Conservation (phyloP, 1,139 yeast genomes). For the Taphrina pruni region DNA sequence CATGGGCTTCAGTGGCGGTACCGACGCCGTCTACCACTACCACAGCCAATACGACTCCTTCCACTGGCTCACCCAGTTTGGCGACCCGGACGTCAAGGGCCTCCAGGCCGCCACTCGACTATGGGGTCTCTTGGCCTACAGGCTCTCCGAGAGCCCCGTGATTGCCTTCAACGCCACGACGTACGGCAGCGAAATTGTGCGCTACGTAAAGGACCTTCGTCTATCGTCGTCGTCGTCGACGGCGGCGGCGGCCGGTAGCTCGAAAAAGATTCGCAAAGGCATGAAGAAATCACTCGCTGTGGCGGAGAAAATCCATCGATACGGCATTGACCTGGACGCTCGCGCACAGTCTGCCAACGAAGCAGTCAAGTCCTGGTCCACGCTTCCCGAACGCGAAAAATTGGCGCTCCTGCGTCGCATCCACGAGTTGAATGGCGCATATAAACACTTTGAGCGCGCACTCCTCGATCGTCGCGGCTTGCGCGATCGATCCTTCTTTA, state of each 20-base stretch:
- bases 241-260: neutral
- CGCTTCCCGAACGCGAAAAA: slow-evolving; percentile 10
- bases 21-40: slow-evolving; percentile 67
- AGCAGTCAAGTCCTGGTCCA: slow-evolving; percentile 16
- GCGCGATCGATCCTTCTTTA: slow-evolving; percentile 77
- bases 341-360: slow-evolving; percentile 19
- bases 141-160: slow-evolving; percentile 58
- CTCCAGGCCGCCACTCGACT: slow-evolving; percentile 63
- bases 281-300: neutral
- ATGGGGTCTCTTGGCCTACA: slow-evolving; percentile 59
- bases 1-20: slow-evolving; percentile 59
- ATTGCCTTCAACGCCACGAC: slow-evolving; percentile 55
- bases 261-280: neutral
- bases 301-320: slow-evolving; percentile 18
- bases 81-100: slow-evolving; percentile 63
- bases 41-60: slow-evolving; percentile 55
- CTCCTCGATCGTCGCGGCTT: slow-evolving; percentile 71
- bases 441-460: slow-evolving; percentile 66
- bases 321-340: slow-evolving; percentile 20
- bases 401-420: slow-evolving; percentile 31
- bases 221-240: too few species aligned
- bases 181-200: slow-evolving; percentile 53
- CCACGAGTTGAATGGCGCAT: slow-evolving; percentile 45
- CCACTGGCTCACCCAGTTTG: slow-evolving; percentile 67
- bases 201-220: slow-evolving; percentile 42